A percentile compares a stretch with the other conserved stretches of the same genome.
These are phyloP conservation scores for Naegleria lovaniensis DNA, from an alignment of 208 protist species.

Conservation along the genomic window DNA sequence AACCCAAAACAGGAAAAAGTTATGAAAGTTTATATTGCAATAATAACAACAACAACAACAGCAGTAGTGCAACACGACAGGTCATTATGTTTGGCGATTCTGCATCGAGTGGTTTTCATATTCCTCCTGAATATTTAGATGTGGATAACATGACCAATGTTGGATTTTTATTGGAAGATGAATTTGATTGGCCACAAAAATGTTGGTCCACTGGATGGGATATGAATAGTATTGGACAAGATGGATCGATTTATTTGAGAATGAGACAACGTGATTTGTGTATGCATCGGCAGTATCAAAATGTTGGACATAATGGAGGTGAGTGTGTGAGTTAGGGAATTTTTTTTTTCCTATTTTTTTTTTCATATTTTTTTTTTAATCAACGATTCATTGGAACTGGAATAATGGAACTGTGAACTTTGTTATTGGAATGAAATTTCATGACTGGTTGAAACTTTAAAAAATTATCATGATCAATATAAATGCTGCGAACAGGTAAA, in stretches of 20 bases:
- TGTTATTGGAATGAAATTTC: too few species aligned
- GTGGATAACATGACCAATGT: slow-evolving; percentile 4
- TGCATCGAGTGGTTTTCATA: background rate
- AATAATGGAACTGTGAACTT: too few species aligned
- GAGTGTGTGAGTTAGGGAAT: too few species aligned
- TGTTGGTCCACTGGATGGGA: slow-evolving; percentile 1
- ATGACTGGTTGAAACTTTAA: too few species aligned
- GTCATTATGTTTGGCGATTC: slow-evolving; percentile 19
- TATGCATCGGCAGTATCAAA: slow-evolving; percentile 23
- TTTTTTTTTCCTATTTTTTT: too few species aligned
- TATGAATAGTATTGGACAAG: background rate
- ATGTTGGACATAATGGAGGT: slow-evolving; percentile 27
- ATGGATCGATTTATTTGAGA: background rate
- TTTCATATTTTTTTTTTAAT: too few species aligned
- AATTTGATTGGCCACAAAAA: slow-evolving; percentile 22
- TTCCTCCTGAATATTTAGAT: slow-evolving; percentile 10
- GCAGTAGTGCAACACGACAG: background rate
- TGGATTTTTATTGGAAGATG: background rate
- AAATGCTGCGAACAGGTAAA: too few species aligned
- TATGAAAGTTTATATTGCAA: slow-evolving; percentile 15
- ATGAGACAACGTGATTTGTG: slow-evolving; percentile 5
- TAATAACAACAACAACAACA: background rate
- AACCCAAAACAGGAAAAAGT: background rate
- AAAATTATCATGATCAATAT: too few species aligned
- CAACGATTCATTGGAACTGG: too few species aligned